These are phyloP conservation scores for Hyaloscypha finlandica DNA, from an alignment of 495 filamentous ascomycete genomes.

Conservation along the genomic window DNA sequence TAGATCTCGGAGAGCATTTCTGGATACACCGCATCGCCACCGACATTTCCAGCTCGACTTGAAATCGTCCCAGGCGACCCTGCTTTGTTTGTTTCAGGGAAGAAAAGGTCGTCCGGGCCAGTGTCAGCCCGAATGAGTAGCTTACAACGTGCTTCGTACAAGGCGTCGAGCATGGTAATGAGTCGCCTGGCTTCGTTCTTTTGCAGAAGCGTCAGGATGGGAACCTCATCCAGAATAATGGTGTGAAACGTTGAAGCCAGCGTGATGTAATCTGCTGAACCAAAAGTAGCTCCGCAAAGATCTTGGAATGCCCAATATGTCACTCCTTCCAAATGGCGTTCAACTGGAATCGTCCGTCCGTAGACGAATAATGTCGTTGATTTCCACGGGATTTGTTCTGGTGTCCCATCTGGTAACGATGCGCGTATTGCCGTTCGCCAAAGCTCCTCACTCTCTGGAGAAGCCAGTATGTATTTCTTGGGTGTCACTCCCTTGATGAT, in stretches of 20 bases:
- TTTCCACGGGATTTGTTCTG: slow-evolving; percentile 44
- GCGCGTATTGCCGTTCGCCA: slow-evolving; percentile 23
- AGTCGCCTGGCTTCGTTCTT: slow-evolving; percentile 74
- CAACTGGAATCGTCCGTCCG: slow-evolving; percentile 56
- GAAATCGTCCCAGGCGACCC: slow-evolving; percentile 16
- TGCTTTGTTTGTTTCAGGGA: slow-evolving; percentile 50
- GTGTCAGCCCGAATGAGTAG: slow-evolving; percentile 57
- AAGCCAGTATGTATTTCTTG: slow-evolving; percentile 22
- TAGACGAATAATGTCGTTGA: slow-evolving; percentile 56
- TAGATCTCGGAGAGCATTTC: slow-evolving; percentile 72
- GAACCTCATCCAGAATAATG: slow-evolving; percentile 62
- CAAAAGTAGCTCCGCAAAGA: slow-evolving; percentile 57
- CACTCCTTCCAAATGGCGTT: slow-evolving; percentile 47
- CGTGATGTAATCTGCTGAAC: slow-evolving; percentile 73
- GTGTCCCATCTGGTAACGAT: slow-evolving; percentile 15
- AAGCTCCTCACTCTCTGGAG: slow-evolving; percentile 9
- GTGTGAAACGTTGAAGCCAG: slow-evolving; percentile 71
- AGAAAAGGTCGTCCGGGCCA: slow-evolving; percentile 67
- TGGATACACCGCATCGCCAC: slow-evolving; percentile 57
- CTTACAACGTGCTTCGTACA: slow-evolving; percentile 71
- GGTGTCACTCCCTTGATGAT: slow-evolving; percentile 10
- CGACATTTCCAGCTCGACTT: slow-evolving; percentile 23
- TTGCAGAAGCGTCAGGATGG: slow-evolving; percentile 54
- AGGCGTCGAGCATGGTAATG: slow-evolving; percentile 70
- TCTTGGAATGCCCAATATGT: slow-evolving; percentile 60